Conservation (phyloP, 129 eudicot genomes). For the Calendula officinalis region DNA sequence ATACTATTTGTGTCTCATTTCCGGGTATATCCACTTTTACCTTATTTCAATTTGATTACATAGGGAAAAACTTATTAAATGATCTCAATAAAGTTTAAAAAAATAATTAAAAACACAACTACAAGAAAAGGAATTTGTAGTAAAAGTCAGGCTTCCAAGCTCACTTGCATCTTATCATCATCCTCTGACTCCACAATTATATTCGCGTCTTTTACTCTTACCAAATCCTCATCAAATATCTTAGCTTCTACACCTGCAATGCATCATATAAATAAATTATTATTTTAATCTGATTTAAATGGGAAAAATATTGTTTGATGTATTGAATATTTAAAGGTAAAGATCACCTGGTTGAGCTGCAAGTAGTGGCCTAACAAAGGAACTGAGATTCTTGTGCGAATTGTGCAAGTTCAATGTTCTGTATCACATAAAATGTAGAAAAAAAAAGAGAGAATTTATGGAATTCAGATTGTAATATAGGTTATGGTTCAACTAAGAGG, state of each 20-base stretch:
- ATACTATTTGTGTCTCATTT: slow-evolving; percentile 75
- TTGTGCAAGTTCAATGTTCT: slow-evolving; percentile 34
- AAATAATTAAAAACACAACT: slow-evolving; percentile 11
- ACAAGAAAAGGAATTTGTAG: slow-evolving; percentile 12
- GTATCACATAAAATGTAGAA: not conserved
- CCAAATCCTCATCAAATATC: slow-evolving; percentile 48
- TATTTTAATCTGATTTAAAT: not conserved
- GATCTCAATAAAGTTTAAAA: slow-evolving; percentile 3
- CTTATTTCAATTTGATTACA: slow-evolving; percentile 25
- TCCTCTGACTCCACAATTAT: slow-evolving; percentile 66
- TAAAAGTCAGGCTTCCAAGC: slow-evolving; percentile 35
- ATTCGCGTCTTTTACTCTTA: slow-evolving; percentile 54
- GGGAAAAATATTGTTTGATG: not conserved
- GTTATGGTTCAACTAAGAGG: not conserved
- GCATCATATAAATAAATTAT: slow-evolving; percentile 12
- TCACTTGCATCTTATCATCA: slow-evolving; percentile 73
- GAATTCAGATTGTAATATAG: not conserved
- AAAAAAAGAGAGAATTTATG: slow-evolving; percentile 10
- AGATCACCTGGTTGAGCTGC: slow-evolving; percentile 73
- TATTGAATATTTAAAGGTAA: slow-evolving; percentile 1
- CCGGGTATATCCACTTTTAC: slow-evolving; percentile 80
- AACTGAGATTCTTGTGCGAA: slow-evolving; percentile 23
- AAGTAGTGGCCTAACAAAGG: slow-evolving; percentile 47
- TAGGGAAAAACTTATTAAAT: not conserved
- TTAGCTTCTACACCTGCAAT: slow-evolving; percentile 72